Evolutionary conservation across 2,329 filamentous ascomycete species (phyloP).

Genomic region (Chaetomium globosum): DNA sequence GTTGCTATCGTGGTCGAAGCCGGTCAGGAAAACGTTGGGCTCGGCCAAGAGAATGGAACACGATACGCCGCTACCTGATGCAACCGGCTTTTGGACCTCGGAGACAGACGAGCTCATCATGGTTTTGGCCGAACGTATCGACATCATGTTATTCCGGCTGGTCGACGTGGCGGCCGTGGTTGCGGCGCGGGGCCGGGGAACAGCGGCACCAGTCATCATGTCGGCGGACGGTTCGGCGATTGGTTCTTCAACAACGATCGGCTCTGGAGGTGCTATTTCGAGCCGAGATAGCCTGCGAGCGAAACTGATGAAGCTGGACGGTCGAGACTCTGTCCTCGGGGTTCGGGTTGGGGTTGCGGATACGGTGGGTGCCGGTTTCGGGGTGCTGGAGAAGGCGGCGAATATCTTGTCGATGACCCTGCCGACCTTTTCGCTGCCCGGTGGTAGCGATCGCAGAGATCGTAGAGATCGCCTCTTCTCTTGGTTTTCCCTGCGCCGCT

Average conservation of each 20-base stretch:
- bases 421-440: conserved; percentile 42
- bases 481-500: conserved; percentile 36
- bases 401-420: conserved; percentile 39
- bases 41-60: conserved; percentile 77
- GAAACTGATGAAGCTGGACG: conserved; percentile 36
- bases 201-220: conserved; percentile 42
- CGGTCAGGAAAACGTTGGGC: conserved; percentile 76
- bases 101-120: conserved; percentile 55
- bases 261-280: conserved; percentile 19
- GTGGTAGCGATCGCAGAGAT: conserved; percentile 40
- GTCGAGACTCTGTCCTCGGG: conserved; percentile 28
- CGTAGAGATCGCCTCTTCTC: conserved; percentile 40
- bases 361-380: conserved; percentile 29
- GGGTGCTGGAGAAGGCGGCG: conserved; percentile 34
- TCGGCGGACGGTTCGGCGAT: conserved; percentile 23
- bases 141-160: conserved; percentile 55
- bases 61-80: conserved; percentile 72
- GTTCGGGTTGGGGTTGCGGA: conserved; percentile 26
- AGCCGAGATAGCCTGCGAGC: conserved; percentile 33
- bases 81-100: conserved; percentile 71
- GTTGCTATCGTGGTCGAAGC: conserved; percentile 72
- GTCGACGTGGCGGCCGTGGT: conserved; percentile 36
- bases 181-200: conserved; percentile 37
- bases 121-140: conserved; percentile 55
- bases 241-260: conserved; percentile 22